A percentile compares a stretch with the other conserved stretches of the same genome.
phyloP scores from a whole-genome alignment of 306 rosid genomes.

The Cyamopsis tetragonoloba region DNA sequence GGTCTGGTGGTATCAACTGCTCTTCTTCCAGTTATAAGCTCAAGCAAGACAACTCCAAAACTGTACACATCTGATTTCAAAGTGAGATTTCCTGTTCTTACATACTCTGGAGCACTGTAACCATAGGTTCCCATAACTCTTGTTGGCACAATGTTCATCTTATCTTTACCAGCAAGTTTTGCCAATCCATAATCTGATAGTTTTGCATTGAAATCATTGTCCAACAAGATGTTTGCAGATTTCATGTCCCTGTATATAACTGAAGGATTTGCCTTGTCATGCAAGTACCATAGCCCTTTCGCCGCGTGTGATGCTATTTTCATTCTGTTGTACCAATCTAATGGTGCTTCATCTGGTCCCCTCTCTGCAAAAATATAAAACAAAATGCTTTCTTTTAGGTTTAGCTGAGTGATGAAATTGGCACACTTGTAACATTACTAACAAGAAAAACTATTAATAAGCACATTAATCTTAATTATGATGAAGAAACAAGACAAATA shows the following conservation, averaged over 20 bases:
- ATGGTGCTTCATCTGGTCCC: slow-evolving; percentile 31
- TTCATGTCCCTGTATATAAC: slow-evolving; percentile 70
- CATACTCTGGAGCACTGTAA: slow-evolving; percentile 82
- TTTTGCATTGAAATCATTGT: slow-evolving; percentile 55
- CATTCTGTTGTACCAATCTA: slow-evolving; percentile 73
- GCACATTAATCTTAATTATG: not conserved
- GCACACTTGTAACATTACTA: not conserved
- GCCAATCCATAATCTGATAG: slow-evolving; percentile 77
- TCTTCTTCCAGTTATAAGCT: slow-evolving; percentile 81
- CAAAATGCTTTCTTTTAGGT: not conserved
- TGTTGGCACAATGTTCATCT: slow-evolving; percentile 45
- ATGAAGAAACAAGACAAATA: not conserved
- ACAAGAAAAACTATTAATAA: not conserved
- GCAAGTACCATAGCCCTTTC: slow-evolving; percentile 80
- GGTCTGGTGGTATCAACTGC: slow-evolving; percentile 71
- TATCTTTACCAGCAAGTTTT: slow-evolving; percentile 57
- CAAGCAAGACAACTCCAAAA: slow-evolving; percentile 78
- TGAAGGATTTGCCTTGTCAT: slow-evolving; percentile 71
- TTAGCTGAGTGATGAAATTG: not conserved
- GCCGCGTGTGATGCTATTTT: slow-evolving; percentile 70
- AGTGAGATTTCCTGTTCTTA: slow-evolving; percentile 62
- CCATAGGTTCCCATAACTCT: slow-evolving; percentile 85
- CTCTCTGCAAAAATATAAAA: slow-evolving; percentile 34
- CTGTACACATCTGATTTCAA: slow-evolving; percentile 81
- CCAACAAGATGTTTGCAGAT: slow-evolving; percentile 69